Evolutionary conservation across 306 rosid species (phyloP), one percentile per base, ranked within the genome.

Genomic region (Pachyrhizus erosus): DNA sequence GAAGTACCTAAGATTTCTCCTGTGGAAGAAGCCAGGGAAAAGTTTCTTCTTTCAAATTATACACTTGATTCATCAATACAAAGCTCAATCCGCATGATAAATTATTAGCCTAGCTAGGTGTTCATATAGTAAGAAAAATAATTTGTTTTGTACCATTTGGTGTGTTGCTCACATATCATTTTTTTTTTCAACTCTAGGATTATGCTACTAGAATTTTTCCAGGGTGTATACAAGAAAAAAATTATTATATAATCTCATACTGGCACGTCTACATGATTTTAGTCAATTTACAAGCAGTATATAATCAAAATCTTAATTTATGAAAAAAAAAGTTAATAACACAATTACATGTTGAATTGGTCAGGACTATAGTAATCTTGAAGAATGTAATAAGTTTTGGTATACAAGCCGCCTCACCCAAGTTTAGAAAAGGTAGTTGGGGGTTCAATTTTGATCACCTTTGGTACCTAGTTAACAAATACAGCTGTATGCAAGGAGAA

Each of bases 401-500:
- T 55, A 1, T 55, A 55, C 23, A 55, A 21, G 11, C 3, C 67
- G n/a, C n/a, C 1, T 10, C 0, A 3, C 3, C 67, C 7, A 27
- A 61, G 11, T 62, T 27, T 7, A 29, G 45, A 64, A 31, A 62
- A 64, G 7, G 39, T 6, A 12, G 5, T 17, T 9, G 20, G 12
- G 15, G 20, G 12, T 33, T 12, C 23, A 27, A 62, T 29, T 26
- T 37, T 15, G 11, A 72, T 82, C 86, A 89, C 67, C 91, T 84
- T 69, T 85, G 95, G 54, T 90, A 64, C 65, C 94, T 88, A 31
- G 97, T 92, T n/a, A 89, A 33, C 81, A 92, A 78, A 79, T 92
- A 91, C 2, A 84, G 34, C 34, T 87, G 88, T 84, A 91, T 88
- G 43, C 97, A 92, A 64, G 97, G 97, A 17, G 97, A 88, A 80